Evolutionary conservation across 805 yeast species (phyloP), one percentile per base, ranked within the genome.

Genomic region (Sugiyamaella mastotermitis): DNA sequence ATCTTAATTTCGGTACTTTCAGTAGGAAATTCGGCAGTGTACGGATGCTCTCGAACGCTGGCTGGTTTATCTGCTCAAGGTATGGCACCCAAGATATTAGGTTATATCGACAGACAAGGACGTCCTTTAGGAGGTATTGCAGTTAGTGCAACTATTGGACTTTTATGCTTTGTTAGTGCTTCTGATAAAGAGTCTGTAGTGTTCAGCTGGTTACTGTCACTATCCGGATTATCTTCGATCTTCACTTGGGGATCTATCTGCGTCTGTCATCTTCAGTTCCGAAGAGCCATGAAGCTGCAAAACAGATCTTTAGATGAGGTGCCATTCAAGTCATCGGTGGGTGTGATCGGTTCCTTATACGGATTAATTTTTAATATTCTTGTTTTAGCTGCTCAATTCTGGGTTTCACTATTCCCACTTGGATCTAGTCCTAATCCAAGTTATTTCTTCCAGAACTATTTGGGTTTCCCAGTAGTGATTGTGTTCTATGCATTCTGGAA

Each of bases 161-260:
- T 74, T 25, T 56, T 79, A 17, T 74, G 80, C 33, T 79, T 74
- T 58, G 64, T 83, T 31, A 74, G 80, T 28, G 84, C 84, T 4
- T 72, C 81, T 28, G 34, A 39, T 7, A 69, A 73, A 56, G 49
- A 56, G 35, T 31, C 38, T 21, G 53, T 44, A 10, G 78, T 80
- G 22, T 82, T 82, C 60, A 64, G 64, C 43, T 82, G 88, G 88
- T 60, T 82, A 57, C 64, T 80, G 54, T 80, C 86, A 14, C 61
- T 82, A 25, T 75, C 84, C 31, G 86, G 86, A 37, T 64, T 82
- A 45, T 76, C 85, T 2, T 76, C 84, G 17, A 68, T 81, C 45
- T 75, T 79, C 58, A 77, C 83, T 33, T 82, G 90, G 90, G 79
- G 79, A 40, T 72, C 83, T 8, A 77, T 81, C 46, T 76, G 80